Evolutionary conservation across 129 eudicot genomes (phyloP).

Genomic region (Lactuca sativa): DNA sequence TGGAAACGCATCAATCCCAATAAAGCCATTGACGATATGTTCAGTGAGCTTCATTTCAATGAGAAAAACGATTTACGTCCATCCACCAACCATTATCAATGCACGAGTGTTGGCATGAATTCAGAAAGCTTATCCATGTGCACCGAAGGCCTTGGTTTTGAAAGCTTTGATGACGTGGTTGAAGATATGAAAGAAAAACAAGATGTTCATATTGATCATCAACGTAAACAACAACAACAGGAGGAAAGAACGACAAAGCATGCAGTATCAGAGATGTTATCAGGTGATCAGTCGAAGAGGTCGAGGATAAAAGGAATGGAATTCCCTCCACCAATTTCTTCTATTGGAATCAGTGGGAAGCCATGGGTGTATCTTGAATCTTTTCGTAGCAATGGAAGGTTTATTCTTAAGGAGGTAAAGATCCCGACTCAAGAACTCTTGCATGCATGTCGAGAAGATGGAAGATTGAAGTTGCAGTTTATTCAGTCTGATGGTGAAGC

Average conservation of each 20-base stretch:
- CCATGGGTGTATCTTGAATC: conserved; percentile 43
- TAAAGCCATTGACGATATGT: not conserved
- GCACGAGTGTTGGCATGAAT: conserved; percentile 40
- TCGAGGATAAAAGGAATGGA: conserved; percentile 17
- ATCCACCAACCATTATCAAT: conserved; percentile 26
- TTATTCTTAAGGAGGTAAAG: conserved; percentile 58
- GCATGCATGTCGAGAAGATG: conserved; percentile 69
- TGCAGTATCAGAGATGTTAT: conserved; percentile 31
- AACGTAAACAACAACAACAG: not conserved
- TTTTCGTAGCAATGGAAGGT: conserved; percentile 57
- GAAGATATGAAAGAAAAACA: conserved; percentile 26
- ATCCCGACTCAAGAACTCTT: conserved; percentile 57
- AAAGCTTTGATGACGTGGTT: conserved; percentile 55
- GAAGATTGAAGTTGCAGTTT: conserved; percentile 59
- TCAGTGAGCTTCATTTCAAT: conserved; percentile 46
- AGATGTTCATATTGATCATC: not conserved
- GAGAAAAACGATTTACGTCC: conserved; percentile 16
- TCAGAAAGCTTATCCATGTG: conserved; percentile 56
- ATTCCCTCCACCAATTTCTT: conserved; percentile 36
- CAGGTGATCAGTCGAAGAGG: not conserved
- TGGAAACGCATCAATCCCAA: conserved; percentile 41
- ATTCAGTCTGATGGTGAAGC: conserved; percentile 59
- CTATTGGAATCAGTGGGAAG: conserved; percentile 47
- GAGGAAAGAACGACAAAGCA: conserved; percentile 12
- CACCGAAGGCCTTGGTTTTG: conserved; percentile 71